phyloP scores from a whole-genome alignment of 371 early-diverging fungal species.

The Mucor racemosus region DNA sequence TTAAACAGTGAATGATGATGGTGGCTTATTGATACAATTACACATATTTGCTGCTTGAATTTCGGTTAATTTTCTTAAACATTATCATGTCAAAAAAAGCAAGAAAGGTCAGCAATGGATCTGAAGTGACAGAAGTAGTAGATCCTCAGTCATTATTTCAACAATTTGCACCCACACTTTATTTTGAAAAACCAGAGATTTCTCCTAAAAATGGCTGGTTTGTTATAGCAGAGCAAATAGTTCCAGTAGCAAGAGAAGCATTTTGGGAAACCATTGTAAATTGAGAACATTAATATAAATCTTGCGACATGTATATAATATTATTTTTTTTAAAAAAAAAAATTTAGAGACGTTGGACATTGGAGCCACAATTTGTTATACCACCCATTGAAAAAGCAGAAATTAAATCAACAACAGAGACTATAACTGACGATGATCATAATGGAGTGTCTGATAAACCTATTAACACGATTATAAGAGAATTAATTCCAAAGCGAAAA shows the following conservation, averaged over 20 bases:
- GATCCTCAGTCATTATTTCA: constrained; percentile 40
- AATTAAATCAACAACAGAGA: constrained; percentile 31
- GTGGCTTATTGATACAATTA: neutral
- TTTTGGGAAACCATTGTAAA: constrained; percentile 55
- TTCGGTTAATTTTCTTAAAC: neutral
- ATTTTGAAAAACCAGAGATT: constrained; percentile 32
- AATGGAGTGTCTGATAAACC: neutral
- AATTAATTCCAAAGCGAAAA: constrained; percentile 70
- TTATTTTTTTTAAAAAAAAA: too few species aligned
- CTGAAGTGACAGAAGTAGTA: neutral
- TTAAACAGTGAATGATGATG: neutral
- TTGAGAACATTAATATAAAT: neutral
- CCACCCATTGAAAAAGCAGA: constrained; percentile 71
- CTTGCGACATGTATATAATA: neutral
- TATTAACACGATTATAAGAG: constrained; percentile 38
- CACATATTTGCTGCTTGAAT: neutral
- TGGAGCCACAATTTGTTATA: constrained; percentile 68
- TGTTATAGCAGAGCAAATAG: constrained; percentile 41
- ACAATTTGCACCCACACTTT: constrained; percentile 37
- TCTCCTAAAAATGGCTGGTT: constrained; percentile 27
- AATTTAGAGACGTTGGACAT: constrained; percentile 67
- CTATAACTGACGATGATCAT: neutral
- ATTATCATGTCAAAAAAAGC: constrained; percentile 9
- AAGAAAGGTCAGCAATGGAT: neutral
- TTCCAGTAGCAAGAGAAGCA: constrained; percentile 27